Base-by-base conservation (phyloP, 2,329 filamentous ascomycete genomes). In the Fusarium nurragi region DNA sequence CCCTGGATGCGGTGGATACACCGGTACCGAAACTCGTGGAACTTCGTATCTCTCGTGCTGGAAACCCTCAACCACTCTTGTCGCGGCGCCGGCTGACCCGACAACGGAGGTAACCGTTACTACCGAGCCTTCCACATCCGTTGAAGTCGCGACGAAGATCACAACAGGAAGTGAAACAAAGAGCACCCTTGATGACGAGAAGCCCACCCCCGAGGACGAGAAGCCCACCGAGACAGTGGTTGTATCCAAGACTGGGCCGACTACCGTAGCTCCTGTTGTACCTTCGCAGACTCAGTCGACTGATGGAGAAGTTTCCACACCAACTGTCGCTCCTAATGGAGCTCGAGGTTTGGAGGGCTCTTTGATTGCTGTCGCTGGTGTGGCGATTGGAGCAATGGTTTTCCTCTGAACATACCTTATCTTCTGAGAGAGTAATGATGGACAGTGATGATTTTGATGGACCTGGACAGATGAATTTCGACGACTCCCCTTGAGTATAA, bases 1-100 rank as follows among this genome's bases (percentile, higher is more conserved):
- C 26, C 84, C 83, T 3, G 83, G 83, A 13, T 86, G 83, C 67
- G 69, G 76, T 5, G 68, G 64, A 6, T 83, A 83, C 73, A 68
- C 66, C 1, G 80, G 80, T 45, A 80, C 79, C 4, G 76, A 70
- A 28, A 40, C 51, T 0, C 52, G 49, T 6, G 37, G 45, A 19
- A 44, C 46, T 5, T 65, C 64, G 0, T 68, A 68, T n/a, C 47
- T 68, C 12, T 68, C 65, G 0, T 68, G 65, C 49, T 68, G 61
- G 60, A 59, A 58, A 14, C 38, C 60, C 6, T 65, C 41, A 3
- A 56, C 51, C 3, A 56, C 65, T 23, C 45, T 60, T 11, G 40
- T 19, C 10, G 19, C 49, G 8, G 34, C 43, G 10, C 28, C 39
- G 4, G 50, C 37, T 14, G 45, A 54, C 21, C 26, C 45, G 7